A percentile compares a stretch with the other conserved stretches of the same genome.
Evolutionary conservation across 805 yeast species (phyloP).

Genomic region (Komagataella populi): DNA sequence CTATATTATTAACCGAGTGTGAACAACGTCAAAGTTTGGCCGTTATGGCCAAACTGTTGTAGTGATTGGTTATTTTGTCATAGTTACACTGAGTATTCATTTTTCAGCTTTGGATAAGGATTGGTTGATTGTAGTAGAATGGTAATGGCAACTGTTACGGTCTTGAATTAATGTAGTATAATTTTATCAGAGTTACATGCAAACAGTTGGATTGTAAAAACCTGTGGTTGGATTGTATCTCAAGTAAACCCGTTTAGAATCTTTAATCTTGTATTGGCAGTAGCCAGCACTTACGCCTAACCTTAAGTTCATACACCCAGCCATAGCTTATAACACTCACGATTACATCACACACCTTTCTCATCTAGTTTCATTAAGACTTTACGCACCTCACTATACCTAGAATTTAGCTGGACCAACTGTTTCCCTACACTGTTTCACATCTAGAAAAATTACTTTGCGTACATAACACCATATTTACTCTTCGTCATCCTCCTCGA

Average conservation of each 20-base stretch:
- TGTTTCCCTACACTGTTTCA: background rate
- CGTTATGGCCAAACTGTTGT: slow-evolving; percentile 43
- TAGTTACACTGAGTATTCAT: slow-evolving; percentile 43
- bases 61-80: slow-evolving; percentile 52
- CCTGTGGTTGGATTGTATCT: no score
- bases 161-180: background rate
- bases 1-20: slow-evolving; percentile 4
- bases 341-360: no score
- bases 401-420: background rate
- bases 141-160: background rate
- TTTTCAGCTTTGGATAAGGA: background rate
- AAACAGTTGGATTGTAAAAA: no score
- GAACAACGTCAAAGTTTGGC: slow-evolving; percentile 20
- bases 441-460: background rate
- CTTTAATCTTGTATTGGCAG: no score
- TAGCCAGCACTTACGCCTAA: no score
- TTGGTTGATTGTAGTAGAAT: background rate
- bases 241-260: no score
- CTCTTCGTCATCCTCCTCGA: slow-evolving; percentile 43
- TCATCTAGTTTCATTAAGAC: background rate
- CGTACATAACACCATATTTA: slow-evolving; percentile 9
- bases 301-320: no score
- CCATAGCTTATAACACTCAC: no score
- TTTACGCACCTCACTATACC: background rate
- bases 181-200: no score